Evolutionary conservation across 2,329 filamentous ascomycete species (phyloP).

Genomic region (Trichoderma lentiforme): DNA sequence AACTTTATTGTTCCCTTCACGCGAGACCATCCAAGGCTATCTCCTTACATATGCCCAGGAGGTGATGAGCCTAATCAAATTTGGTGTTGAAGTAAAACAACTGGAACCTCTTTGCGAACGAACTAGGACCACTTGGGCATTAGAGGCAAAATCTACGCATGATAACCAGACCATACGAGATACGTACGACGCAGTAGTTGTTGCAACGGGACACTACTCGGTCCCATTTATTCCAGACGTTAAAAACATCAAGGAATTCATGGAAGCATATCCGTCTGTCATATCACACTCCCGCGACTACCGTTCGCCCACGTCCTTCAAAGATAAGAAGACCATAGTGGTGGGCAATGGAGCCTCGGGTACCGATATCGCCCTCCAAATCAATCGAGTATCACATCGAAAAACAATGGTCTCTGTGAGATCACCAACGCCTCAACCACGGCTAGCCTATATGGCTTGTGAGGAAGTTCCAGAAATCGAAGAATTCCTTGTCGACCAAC

Average conservation of each 20-base stretch:
- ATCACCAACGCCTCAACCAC: constrained; percentile 45
- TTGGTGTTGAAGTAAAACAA: constrained; percentile 65
- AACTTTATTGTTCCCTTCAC: constrained; percentile 69
- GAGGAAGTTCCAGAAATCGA: constrained; percentile 57
- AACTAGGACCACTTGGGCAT: constrained; percentile 55
- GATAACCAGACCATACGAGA: constrained; percentile 39
- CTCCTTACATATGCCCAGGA: constrained; percentile 68
- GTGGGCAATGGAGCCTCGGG: constrained; percentile 84
- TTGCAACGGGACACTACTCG: constrained; percentile 73
- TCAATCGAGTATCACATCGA: constrained; percentile 58
- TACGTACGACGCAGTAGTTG: constrained; percentile 70
- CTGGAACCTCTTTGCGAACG: constrained; percentile 38
- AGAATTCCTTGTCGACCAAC: constrained; percentile 50
- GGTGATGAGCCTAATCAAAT: constrained; percentile 63
- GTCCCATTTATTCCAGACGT: constrained; percentile 65
- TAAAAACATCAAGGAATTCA: constrained; percentile 57
- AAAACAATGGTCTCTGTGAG: constrained; percentile 60
- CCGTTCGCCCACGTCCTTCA: constrained; percentile 60
- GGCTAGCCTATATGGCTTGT: constrained; percentile 43
- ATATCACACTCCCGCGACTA: constrained; percentile 80
- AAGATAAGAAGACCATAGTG: constrained; percentile 70
- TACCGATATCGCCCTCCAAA: constrained; percentile 78
- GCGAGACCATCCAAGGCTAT: constrained; percentile 69
- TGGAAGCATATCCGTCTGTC: constrained; percentile 53
- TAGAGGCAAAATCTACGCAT: constrained; percentile 51